Percentiles rank a stretch among this genome's conserved stretches.
phyloP scores from a whole-genome alignment of 257 asterid genomes.

The Ophiorrhiza pumila region DNA sequence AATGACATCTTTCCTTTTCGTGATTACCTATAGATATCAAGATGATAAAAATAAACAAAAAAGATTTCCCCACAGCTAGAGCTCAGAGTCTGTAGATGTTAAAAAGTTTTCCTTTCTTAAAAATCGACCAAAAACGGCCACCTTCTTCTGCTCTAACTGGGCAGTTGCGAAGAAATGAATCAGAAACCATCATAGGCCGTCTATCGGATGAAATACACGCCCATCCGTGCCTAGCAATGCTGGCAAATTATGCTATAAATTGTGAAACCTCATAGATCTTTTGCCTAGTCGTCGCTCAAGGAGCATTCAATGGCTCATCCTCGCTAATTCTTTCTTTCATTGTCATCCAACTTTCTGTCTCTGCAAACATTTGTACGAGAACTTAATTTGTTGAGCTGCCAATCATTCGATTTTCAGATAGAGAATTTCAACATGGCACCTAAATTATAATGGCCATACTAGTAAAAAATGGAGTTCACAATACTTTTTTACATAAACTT shows the following conservation, averaged over 20 bases:
- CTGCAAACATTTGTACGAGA: constrained; percentile 37
- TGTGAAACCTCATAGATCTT: constrained; percentile 17
- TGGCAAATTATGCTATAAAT: constrained; percentile 20
- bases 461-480: neutral
- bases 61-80: constrained; percentile 24
- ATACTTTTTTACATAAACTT: neutral
- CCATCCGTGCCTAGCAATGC: constrained; percentile 5
- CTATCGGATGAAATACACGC: constrained; percentile 1
- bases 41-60: constrained; percentile 8
- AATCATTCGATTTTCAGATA: neutral
- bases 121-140: constrained; percentile 12
- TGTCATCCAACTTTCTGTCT: constrained; percentile 65
- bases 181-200: neutral
- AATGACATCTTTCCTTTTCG: too few relatives aligned
- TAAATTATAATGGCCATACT: neutral
- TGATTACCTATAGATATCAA: constrained; percentile 1
- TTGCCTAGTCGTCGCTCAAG: constrained; percentile 35
- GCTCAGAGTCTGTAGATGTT: constrained; percentile 1
- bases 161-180: constrained; percentile 1
- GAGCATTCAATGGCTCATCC: constrained; percentile 53
- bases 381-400: neutral
- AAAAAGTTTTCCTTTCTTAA: constrained; percentile 11
- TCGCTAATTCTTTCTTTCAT: constrained; percentile 53
- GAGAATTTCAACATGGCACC: too few relatives aligned
- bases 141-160: constrained; percentile 17